Evolutionary conservation across 495 filamentous ascomycete species (phyloP).

Genomic region (Xylona heveae): DNA sequence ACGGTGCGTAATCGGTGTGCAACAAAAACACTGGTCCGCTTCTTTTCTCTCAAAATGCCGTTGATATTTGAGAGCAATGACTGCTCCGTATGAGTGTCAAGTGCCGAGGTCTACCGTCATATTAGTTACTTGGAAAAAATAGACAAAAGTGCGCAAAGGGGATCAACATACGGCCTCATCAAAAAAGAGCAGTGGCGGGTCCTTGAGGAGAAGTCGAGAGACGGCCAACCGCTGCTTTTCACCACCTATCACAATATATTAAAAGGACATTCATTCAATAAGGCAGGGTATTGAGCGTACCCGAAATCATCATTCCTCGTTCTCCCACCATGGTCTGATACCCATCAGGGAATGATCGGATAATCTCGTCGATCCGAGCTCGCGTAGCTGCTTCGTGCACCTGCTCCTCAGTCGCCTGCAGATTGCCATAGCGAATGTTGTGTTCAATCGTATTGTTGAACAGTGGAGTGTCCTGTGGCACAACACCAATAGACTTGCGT

Average conservation of each 20-base stretch:
- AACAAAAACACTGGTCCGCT: slow-evolving; percentile 78
- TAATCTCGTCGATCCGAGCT: slow-evolving; percentile 68
- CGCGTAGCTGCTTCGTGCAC: slow-evolving; percentile 56
- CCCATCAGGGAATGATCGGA: slow-evolving; percentile 56
- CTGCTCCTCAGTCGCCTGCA: slow-evolving; percentile 52
- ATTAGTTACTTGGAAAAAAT: not conserved
- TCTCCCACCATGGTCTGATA: slow-evolving; percentile 90
- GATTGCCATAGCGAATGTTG: slow-evolving; percentile 87
- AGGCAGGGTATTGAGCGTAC: not conserved
- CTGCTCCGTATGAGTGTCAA: slow-evolving; percentile 93
- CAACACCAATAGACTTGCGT: slow-evolving; percentile 74
- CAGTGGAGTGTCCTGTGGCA: slow-evolving; percentile 89
- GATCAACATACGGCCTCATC: slow-evolving; percentile 60
- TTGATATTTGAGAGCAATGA: slow-evolving; percentile 84
- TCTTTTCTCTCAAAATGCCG: slow-evolving; percentile 74
- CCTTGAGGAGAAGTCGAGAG: slow-evolving; percentile 69
- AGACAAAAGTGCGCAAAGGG: not conserved
- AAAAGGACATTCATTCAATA: not conserved
- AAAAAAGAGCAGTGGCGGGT: slow-evolving; percentile 85
- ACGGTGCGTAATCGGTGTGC: slow-evolving; percentile 85
- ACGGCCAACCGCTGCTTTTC: slow-evolving; percentile 92
- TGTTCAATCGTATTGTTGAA: slow-evolving; percentile 93
- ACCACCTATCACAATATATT: slow-evolving; percentile 26
- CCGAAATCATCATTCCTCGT: slow-evolving; percentile 94
- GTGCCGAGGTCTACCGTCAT: slow-evolving; percentile 46